Evolutionary conservation across 164 flowering plant genomes (phyloP).

Genomic region (Stephania cephalantha): DNA sequence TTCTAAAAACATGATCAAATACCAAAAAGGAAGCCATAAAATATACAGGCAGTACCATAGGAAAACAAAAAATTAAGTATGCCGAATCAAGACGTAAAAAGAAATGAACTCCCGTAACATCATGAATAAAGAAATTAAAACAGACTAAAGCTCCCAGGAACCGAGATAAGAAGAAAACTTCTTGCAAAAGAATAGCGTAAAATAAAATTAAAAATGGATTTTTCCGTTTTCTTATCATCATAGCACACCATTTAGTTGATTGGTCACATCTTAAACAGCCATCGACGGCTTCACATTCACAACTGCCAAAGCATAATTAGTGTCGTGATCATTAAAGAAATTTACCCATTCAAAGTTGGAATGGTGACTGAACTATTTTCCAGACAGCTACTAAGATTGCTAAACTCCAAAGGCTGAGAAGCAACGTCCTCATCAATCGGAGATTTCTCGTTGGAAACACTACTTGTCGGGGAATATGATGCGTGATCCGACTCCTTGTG

Average conservation of each 20-base stretch:
- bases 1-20: not conserved
- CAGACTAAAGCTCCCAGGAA: no score
- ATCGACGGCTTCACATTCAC: no score
- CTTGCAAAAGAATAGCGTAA: no score
- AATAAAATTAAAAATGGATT: no score
- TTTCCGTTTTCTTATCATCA: no score
- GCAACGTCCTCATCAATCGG: slow-evolving; percentile 16
- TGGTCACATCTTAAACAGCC: no score
- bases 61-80: not conserved
- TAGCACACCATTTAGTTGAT: no score
- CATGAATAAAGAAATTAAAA: not conserved
- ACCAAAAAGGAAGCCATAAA: not conserved
- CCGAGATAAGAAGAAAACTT: no score
- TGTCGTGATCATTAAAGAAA: not conserved
- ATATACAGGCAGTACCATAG: not conserved
- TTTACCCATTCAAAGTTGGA: slow-evolving; percentile 93
- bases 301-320: no score
- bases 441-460: slow-evolving; percentile 12
- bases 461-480: slow-evolving; percentile 18
- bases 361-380: slow-evolving; percentile 56
- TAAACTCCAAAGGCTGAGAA: slow-evolving; percentile 39
- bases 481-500: slow-evolving; percentile 10
- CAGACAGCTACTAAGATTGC: slow-evolving; percentile 71
- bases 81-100: not conserved
- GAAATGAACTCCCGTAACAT: not conserved